Percentiles rank a stretch among this genome's conserved stretches.
These are phyloP conservation scores for Petasospora fabianii DNA, from an alignment of 1,139 yeast genomes.

Conservation along the genomic window DNA sequence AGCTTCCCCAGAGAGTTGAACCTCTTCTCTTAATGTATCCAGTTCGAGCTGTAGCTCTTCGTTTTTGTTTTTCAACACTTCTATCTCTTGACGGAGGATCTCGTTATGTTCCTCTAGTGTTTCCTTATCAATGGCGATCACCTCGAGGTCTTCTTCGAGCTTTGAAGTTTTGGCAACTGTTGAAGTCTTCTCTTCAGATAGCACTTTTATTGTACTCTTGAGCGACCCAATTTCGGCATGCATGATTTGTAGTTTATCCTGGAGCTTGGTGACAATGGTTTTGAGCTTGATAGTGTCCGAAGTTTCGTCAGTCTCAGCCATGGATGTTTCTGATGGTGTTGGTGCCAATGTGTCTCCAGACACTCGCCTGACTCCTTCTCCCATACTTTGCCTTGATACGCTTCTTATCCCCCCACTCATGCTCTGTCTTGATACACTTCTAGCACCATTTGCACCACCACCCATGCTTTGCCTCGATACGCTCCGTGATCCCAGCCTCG, in stretches of 20 bases:
- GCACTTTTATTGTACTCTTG: constrained; percentile 21
- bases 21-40: constrained; percentile 24
- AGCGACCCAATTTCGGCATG: constrained; percentile 33
- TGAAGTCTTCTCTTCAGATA: constrained; percentile 30
- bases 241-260: constrained; percentile 36
- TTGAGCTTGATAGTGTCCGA: constrained; percentile 27
- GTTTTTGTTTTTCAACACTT: constrained; percentile 31
- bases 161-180: constrained; percentile 30
- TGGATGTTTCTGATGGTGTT: not conserved
- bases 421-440: not conserved
- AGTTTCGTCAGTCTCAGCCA: constrained; percentile 2
- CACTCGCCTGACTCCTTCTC: not conserved
- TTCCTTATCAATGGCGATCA: constrained; percentile 51
- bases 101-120: constrained; percentile 43
- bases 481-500: constrained; percentile 3
- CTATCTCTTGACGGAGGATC: constrained; percentile 39
- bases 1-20: constrained; percentile 12
- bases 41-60: constrained; percentile 35
- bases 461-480: constrained; percentile 5
- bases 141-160: constrained; percentile 46
- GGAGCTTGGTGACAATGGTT: constrained; percentile 43
- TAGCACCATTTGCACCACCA: not conserved
- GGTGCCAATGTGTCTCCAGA: no score
- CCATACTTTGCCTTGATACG: constrained; percentile 1
- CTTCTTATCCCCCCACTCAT: not conserved